Evolutionary conservation across 2,329 filamentous ascomycete genomes (phyloP), one percentile per base, ranked within the genome.

Genomic region (Helminthosporium solani): DNA sequence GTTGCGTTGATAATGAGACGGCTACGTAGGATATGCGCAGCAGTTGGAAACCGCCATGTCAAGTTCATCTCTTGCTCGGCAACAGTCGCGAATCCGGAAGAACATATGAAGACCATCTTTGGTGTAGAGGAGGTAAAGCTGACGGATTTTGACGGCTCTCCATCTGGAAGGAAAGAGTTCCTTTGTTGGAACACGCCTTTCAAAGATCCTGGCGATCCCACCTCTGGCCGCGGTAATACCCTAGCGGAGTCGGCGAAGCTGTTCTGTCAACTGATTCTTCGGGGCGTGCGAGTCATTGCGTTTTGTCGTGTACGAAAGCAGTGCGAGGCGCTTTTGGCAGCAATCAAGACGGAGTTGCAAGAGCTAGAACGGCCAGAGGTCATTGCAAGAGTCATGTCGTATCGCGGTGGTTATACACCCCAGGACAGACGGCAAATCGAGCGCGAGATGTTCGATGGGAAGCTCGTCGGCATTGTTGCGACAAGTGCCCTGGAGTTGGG

Each of bases 171-270:
- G 18, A 97, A 97, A 66, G 92, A 97, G 61, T 97, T 97, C 47
- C 65, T 99, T 6, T 97, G 91, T 69, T 99, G 94, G 94, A 97
- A 99, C 60, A 96, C 92, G 0, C 94, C 94, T 0, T 96, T 84
- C 70, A 95, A 90, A 66, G 92, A 96, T 57, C 90, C 92, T 0
- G 81, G 79, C 1, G 92, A 97, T 68, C 88, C 90, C 7, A 83
- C 87, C 0, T 95, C 89, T 58, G 92, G 94, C 1, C 83, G 94
- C 47, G 89, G 88, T 12, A 89, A 89, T 65, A 85, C 86, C 3
- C 83, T 95, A 66, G 80, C 82, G 3, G 92, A 99, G 70, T 87
- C 89, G n/a, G 90, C 94, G 1, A 84, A 88, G 34, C 73, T 99
- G 0, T 96, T 99, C 63, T 95, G 90, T 59, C 88, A 95, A 61